Percentiles rank a stretch among this genome's conserved stretches.
Conservation (phyloP, 2,329 filamentous ascomycete species). For the Sclerotiophoma versabilis region DNA sequence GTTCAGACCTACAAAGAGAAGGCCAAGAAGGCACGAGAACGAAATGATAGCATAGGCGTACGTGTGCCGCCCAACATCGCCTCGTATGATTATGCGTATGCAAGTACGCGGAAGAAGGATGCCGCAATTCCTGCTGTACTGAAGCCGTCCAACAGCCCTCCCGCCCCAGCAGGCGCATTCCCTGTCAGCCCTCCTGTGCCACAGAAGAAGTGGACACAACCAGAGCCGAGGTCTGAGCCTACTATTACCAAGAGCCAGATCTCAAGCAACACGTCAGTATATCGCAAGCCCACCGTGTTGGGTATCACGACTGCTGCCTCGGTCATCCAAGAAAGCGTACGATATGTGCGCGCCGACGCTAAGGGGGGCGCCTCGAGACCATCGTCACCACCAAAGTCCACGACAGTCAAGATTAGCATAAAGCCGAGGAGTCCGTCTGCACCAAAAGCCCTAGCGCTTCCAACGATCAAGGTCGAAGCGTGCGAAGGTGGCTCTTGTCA, state of each 20-base stretch:
- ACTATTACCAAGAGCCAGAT: constrained; percentile 1
- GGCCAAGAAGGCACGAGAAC: constrained; percentile 31
- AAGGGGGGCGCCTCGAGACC: constrained; percentile 16
- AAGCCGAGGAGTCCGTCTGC: constrained; percentile 19
- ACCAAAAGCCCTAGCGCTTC: neutral
- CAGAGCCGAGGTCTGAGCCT: neutral
- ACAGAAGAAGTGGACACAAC: constrained; percentile 24
- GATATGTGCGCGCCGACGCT: constrained; percentile 17
- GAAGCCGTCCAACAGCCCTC: constrained; percentile 19
- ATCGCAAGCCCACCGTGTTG: constrained; percentile 19
- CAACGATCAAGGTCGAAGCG: neutral
- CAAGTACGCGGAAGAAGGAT: neutral
- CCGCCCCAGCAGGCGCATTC: constrained; percentile 34
- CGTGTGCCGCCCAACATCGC: constrained; percentile 33
- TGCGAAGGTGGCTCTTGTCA: neutral
- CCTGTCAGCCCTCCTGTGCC: constrained; percentile 33
- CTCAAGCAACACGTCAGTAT: constrained; percentile 14
- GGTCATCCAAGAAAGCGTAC: constrained; percentile 5
- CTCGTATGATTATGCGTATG: constrained; percentile 38
- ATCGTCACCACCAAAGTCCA: constrained; percentile 15
- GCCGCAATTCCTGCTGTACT: constrained; percentile 8
- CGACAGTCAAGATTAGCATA: constrained; percentile 33
- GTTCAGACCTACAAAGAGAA: constrained; percentile 40
- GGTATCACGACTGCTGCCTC: constrained; percentile 8
- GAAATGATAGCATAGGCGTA: constrained; percentile 34